phyloP scores from a whole-genome alignment of 345 rosid genomes.

The Adansonia digitata region DNA sequence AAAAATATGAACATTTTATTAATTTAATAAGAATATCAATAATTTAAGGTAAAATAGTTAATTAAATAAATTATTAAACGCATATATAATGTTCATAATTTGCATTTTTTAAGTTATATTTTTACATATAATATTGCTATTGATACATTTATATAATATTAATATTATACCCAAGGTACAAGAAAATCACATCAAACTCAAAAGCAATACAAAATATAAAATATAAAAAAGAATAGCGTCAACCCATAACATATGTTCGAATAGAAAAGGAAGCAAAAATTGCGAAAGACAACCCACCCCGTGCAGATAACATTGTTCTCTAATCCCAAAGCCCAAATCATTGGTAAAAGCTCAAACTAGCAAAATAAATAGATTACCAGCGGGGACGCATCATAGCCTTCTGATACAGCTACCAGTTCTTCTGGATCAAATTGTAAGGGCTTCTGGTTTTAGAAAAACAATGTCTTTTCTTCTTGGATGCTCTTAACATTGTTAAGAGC shows the following conservation, averaged over 20 bases:
- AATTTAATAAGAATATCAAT: too few relatives aligned
- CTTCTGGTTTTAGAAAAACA: conserved; percentile 10
- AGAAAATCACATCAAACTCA: conserved; percentile 12
- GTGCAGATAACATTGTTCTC: conserved; percentile 15
- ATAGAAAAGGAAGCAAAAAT: neutral
- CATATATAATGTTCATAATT: too few relatives aligned
- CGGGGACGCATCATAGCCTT: conserved; percentile 39
- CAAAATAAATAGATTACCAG: conserved; percentile 29
- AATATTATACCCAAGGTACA: too few relatives aligned
- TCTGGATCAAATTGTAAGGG: conserved; percentile 20
- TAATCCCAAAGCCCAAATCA: conserved; percentile 17
- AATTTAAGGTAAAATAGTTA: too few relatives aligned
- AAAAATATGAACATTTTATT: too few relatives aligned
- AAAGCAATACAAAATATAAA: conserved; percentile 18
- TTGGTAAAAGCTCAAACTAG: conserved; percentile 18
- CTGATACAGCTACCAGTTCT: conserved; percentile 39
- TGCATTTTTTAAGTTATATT: too few relatives aligned
- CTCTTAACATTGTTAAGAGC: conserved; percentile 5
- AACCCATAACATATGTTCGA: neutral
- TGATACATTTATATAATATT: too few relatives aligned
- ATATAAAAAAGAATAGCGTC: neutral
- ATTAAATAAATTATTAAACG: too few relatives aligned
- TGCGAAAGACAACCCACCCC: too few relatives aligned
- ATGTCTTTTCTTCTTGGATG: conserved; percentile 3
- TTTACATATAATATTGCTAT: too few relatives aligned